Evolutionary conservation across 2,329 filamentous ascomycete species (phyloP), one percentile per base, ranked within the genome.

Genomic region (Cladophialophora exuberans): DNA sequence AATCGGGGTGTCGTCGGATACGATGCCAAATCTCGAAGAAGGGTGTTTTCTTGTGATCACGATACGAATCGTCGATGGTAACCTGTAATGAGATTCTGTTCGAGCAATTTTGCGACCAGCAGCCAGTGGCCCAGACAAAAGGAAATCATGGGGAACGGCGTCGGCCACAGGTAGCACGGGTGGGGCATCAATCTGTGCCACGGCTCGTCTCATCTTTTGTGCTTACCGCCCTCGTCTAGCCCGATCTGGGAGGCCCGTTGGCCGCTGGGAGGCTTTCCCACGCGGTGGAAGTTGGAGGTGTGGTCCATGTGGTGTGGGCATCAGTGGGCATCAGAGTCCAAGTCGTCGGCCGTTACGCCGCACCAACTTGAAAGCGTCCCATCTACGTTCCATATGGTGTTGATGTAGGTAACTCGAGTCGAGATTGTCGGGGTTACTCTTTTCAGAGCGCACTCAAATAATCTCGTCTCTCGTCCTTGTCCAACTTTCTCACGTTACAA

Each of bases 331-430:
- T 50, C 50, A 30, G 45, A 51, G 55, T 20, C 50, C 30, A 45
- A 22, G 31, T 30, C n/a, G n/a, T n/a, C n/a, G n/a, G 50, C 50
- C 30, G 45, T 50, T 38, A 17, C 22, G 15, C 36, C 41, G 48
- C 48, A 25, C 22, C 45, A 52, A 57, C 52, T 56, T 52, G n/a
- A n/a, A n/a, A n/a, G n/a, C n/a, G 57, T 60, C 57, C 57, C 57
- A 60, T 51, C 53, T 50, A 43, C 33, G 57, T 60, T 60, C 57
- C 54, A 57, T n/a, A n/a, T n/a, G n/a, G n/a, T n/a, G n/a, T n/a
- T n/a, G n/a, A n/a, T n/a, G n/a, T n/a, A n/a, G 39, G 38, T 55
- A 45, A 49, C 52, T 56, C 52, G 49, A 59, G 54, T 59, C 57
- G 54, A 60, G 54, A 60, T 60, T 60, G 43, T 54, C 50, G 54